phyloP scores from a whole-genome alignment of 164 flowering plant genomes.

The Berberis thunbergii region DNA sequence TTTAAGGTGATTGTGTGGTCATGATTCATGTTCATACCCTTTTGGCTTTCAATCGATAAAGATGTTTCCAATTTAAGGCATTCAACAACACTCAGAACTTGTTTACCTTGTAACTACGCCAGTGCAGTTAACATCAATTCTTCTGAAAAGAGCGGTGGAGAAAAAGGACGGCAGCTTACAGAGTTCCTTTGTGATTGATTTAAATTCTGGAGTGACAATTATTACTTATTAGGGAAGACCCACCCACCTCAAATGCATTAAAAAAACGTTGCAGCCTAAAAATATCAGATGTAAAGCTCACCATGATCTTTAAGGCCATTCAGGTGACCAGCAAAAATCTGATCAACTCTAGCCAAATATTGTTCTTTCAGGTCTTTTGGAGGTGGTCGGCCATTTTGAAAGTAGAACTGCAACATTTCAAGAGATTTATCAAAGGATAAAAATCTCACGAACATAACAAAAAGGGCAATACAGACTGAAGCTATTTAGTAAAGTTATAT shows the following conservation, averaged over 20 bases:
- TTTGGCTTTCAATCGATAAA: neutral
- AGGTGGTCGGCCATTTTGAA: slow-evolving; percentile 90
- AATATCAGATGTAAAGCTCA: slow-evolving; percentile 19
- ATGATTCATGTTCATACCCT: neutral
- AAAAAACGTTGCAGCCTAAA: neutral
- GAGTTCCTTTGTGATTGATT: slow-evolving; percentile 66
- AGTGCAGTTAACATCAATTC: slow-evolving; percentile 55
- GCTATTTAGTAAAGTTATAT: neutral
- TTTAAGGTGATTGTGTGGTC: no score
- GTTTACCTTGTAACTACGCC: slow-evolving; percentile 73
- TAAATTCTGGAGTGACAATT: slow-evolving; percentile 52
- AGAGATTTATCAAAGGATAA: slow-evolving; percentile 1
- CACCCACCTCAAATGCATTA: neutral
- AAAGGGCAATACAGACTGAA: neutral
- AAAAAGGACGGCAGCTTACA: slow-evolving; percentile 96
- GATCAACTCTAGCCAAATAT: slow-evolving; percentile 50
- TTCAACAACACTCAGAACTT: neutral
- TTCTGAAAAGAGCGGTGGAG: slow-evolving; percentile 67
- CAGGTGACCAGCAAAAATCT: slow-evolving; percentile 54
- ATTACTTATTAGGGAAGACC: neutral
- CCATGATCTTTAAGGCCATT: slow-evolving; percentile 82
- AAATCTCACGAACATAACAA: neutral
- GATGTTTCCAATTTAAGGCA: neutral
- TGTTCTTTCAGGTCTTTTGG: slow-evolving; percentile 75
- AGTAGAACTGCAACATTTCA: slow-evolving; percentile 73